These are phyloP conservation scores for Yamadazyma triangularis DNA, from an alignment of 1,139 yeast genomes.

Conservation along the genomic window DNA sequence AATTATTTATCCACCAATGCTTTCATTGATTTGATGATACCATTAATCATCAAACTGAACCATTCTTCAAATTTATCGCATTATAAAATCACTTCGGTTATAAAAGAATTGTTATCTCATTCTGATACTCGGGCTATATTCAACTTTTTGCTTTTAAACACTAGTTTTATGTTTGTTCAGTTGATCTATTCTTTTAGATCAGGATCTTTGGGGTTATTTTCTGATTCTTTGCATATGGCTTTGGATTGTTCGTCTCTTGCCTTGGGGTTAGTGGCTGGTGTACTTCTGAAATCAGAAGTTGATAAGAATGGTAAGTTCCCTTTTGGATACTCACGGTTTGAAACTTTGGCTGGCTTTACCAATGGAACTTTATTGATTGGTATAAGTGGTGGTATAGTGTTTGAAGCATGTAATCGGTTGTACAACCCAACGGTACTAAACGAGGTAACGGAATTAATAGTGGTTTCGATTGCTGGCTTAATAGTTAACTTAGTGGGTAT, in stretches of 20 bases:
- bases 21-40: constrained; percentile 3
- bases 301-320: constrained; percentile 71
- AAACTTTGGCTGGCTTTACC: constrained; percentile 90
- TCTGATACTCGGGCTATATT: constrained; percentile 86
- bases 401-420: constrained; percentile 82
- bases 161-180: constrained; percentile 92
- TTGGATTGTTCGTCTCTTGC: constrained; percentile 88
- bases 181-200: constrained; percentile 87
- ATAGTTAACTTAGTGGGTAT: constrained; percentile 88
- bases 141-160: constrained; percentile 76
- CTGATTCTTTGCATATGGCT: constrained; percentile 96
- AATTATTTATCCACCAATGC: background rate
- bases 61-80: background rate
- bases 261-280: constrained; percentile 85
- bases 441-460: constrained; percentile 77
- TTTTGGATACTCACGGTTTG: constrained; percentile 80
- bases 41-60: constrained; percentile 6
- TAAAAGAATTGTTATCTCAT: constrained; percentile 47
- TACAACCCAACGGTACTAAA: constrained; percentile 72
- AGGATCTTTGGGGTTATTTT: constrained; percentile 82
- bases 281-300: constrained; percentile 40
- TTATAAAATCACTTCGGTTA: constrained; percentile 6
- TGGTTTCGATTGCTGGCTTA: constrained; percentile 81
- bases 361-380: constrained; percentile 87
- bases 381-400: constrained; percentile 80